These are phyloP conservation scores for Naganishia vaughanmartiniae DNA, from an alignment of 768 basidiomycete species.

Conservation along the genomic window DNA sequence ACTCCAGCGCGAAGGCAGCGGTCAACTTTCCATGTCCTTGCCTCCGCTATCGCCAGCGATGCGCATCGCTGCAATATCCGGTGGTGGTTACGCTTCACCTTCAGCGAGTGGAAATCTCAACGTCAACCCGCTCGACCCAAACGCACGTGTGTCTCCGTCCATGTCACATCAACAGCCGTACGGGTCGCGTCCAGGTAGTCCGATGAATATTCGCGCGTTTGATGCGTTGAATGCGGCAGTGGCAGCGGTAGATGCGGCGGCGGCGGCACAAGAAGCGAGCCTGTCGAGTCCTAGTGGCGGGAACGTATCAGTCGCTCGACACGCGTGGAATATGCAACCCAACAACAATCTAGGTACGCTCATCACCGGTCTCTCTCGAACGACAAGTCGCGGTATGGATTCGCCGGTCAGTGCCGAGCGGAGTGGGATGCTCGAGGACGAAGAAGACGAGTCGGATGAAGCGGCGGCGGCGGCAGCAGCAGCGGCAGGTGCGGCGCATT, in stretches of 20 bases:
- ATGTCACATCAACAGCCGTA: constrained; percentile 20
- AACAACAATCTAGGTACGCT: constrained; percentile 13
- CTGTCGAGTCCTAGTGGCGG: constrained; percentile 4
- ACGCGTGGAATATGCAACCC: constrained; percentile 20
- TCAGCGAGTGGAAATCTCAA: not conserved
- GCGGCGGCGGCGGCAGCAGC: not conserved
- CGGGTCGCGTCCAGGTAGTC: constrained; percentile 17
- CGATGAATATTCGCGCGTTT: constrained; percentile 21
- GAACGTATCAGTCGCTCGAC: not conserved
- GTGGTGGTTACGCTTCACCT: not conserved
- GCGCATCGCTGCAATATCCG: not conserved
- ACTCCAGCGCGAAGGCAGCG: not conserved
- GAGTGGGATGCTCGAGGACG: constrained; percentile 26
- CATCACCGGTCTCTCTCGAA: constrained; percentile 5
- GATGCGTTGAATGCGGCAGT: constrained; percentile 16
- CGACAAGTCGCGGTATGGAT: constrained; percentile 32
- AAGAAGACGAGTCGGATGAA: constrained; percentile 23
- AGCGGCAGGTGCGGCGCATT: not conserved
- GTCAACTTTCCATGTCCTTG: constrained; percentile 10
- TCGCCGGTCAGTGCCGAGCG: constrained; percentile 31
- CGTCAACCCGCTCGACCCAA: constrained; percentile 14
- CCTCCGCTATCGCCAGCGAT: constrained; percentile 25
- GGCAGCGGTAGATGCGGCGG: constrained; percentile 8
- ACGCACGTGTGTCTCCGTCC: constrained; percentile 1
- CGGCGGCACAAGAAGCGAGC: constrained; percentile 16